A percentile compares a stretch with the other conserved stretches of the same genome.
These are phyloP conservation scores for Histomonas meleagridis DNA, from an alignment of 208 protist species.

Conservation along the genomic window DNA sequence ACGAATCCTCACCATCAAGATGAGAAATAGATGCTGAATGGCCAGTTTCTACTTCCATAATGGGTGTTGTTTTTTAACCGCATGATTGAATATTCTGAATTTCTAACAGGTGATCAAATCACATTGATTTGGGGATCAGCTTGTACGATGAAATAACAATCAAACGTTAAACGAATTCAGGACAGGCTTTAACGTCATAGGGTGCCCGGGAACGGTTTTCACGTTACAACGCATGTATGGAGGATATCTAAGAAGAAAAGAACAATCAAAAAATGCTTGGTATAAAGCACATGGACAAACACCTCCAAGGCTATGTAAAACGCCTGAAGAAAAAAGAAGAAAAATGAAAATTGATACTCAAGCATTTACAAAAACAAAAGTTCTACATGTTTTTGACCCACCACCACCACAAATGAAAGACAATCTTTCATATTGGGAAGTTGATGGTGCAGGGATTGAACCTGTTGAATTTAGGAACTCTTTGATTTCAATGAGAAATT, in stretches of 20 bases:
- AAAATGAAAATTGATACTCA: neutral
- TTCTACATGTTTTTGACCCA: neutral
- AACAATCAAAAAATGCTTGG: neutral
- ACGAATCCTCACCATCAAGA: no score
- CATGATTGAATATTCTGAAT: no score
- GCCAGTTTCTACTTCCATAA: no score
- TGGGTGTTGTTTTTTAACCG: no score
- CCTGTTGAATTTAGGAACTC: neutral
- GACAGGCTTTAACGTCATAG: no score
- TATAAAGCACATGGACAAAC: slow-evolving; percentile 12
- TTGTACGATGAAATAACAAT: no score
- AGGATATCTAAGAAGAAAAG: neutral
- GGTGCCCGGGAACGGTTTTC: no score
- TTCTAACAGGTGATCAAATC: no score
- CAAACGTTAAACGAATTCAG: no score
- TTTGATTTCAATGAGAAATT: neutral
- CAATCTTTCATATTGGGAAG: slow-evolving; percentile 17
- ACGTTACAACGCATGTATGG: no score
- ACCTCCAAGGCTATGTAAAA: neutral
- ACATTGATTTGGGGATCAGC: no score
- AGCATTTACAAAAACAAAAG: neutral
- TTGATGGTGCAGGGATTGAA: neutral
- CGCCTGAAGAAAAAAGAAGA: neutral
- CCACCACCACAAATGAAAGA: neutral
- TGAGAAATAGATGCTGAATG: no score